Evolutionary conservation across 306 rosid species (phyloP), one percentile per base, ranked within the genome.

Genomic region (Astragalus membranaceus): DNA sequence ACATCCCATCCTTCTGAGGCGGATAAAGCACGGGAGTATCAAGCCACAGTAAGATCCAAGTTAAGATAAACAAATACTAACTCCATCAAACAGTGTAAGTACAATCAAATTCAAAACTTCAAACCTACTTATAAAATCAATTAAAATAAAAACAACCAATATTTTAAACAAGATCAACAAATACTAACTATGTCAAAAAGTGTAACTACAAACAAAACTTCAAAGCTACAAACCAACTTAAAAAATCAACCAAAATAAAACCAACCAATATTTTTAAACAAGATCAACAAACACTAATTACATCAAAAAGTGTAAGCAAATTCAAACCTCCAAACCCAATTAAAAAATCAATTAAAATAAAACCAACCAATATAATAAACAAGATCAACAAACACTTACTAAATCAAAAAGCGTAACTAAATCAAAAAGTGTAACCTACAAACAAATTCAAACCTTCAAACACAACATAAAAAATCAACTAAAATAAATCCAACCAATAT

Each of bases 41-140:
- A 73, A 92, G 58, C 85, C 77, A 84, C 47, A 89, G 96, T 92
- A 78, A 74, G 69, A 62, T n/a, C 42, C 6, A 50, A 78, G 90
- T 89, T 80, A 85, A 92, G 94, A 75, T 23, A 23, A 23, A 48
- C 4, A 29, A 79, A 80, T 79, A 54, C 23, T 36, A 66, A 80
- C 13, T 13, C 49, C 64, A 41, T 9, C 58, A 54, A 52, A 32
- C 46, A 32, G 8, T n/a, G 3, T 11, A 46, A 41, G 30, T 8
- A 39, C 15, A 42, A 50, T 9, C 44, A 60, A 32, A 12, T 13
- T 9, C 26, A 49, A 63, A 61, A 16, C 12, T 56, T 7, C 33
- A 59, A 50, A 20, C 10, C 63, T 23, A 30, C 3, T 20, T 7
- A 5, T 48, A 72, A 17, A 59, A 7, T 2, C 8, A 57, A 16